Conservation (phyloP, 2,329 filamentous ascomycete species). For the Massarina eburnea region DNA sequence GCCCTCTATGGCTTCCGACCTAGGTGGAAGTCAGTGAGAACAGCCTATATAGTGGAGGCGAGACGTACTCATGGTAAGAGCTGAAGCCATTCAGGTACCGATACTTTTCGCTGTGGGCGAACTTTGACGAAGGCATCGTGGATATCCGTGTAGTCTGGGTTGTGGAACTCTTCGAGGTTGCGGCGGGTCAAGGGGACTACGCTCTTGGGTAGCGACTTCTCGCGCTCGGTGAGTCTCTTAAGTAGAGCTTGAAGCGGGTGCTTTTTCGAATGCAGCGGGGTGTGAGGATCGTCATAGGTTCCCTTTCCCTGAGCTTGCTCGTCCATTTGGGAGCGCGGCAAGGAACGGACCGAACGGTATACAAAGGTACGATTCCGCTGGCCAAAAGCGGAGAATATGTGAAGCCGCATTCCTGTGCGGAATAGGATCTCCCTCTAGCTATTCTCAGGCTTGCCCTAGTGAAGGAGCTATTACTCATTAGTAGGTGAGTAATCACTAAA, state of each 20-base stretch:
- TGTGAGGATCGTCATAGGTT: conserved; percentile 26
- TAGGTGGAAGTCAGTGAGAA: conserved; percentile 39
- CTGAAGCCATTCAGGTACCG: conserved; percentile 78
- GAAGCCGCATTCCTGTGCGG: conserved; percentile 3
- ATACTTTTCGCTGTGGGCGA: conserved; percentile 68
- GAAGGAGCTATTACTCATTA: too few relatives aligned
- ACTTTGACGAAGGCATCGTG: conserved; percentile 66
- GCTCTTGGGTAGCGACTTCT: conserved; percentile 25
- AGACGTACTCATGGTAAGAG: conserved; percentile 71
- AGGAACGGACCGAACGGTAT: too few relatives aligned
- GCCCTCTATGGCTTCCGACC: conserved; percentile 73
- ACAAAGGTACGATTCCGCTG: conserved; percentile 28
- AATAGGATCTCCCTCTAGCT: too few relatives aligned
- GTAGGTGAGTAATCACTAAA: too few relatives aligned
- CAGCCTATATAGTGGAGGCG: neutral
- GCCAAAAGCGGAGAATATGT: conserved; percentile 22
- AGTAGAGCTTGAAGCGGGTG: conserved; percentile 14
- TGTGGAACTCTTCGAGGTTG: conserved; percentile 30
- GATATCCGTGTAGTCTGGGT: conserved; percentile 30
- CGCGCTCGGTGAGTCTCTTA: conserved; percentile 18
- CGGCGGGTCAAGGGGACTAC: conserved; percentile 27
- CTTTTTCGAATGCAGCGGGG: conserved; percentile 25
- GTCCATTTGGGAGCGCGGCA: conserved; percentile 34
- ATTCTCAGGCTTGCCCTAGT: too few relatives aligned
- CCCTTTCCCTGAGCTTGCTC: conserved; percentile 4